Evolutionary conservation across 148 eudicot genomes (phyloP).

Genomic region (Amaranthus cruentus): DNA sequence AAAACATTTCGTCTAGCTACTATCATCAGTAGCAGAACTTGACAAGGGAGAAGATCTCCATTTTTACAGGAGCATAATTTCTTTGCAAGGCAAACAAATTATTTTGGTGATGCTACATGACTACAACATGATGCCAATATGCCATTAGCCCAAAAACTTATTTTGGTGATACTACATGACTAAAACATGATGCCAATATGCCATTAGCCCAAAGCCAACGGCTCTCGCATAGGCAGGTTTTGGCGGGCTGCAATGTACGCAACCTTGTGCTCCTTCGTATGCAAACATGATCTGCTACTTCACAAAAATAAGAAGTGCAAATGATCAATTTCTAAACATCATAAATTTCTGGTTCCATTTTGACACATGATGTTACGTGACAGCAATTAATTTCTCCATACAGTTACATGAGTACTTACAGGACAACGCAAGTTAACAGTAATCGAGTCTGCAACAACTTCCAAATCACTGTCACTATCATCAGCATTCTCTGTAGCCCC

Average conservation of each 20-base stretch:
- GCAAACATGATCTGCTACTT: too few relatives aligned
- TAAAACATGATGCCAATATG: too few relatives aligned
- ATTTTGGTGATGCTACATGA: background rate
- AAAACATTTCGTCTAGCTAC: background rate
- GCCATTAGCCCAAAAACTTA: too few relatives aligned
- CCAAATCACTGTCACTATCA: constrained; percentile 77
- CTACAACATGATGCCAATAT: background rate
- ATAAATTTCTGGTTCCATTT: too few relatives aligned
- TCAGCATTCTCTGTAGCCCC: constrained; percentile 58
- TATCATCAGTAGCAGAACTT: background rate
- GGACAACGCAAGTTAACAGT: constrained; percentile 70
- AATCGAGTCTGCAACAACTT: constrained; percentile 68
- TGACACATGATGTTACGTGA: too few relatives aligned
- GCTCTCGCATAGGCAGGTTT: too few relatives aligned
- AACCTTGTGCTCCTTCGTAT: too few relatives aligned
- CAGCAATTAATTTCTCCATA: background rate
- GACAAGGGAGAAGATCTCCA: background rate
- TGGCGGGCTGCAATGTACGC: too few relatives aligned
- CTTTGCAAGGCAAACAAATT: background rate
- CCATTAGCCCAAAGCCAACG: too few relatives aligned
- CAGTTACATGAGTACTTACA: constrained; percentile 37
- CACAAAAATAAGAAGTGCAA: too few relatives aligned
- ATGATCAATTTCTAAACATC: too few relatives aligned
- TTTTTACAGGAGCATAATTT: background rate
- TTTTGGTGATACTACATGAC: too few relatives aligned